phyloP scores from a whole-genome alignment of 257 asterid genomes.

The Forsythia viridissima region DNA sequence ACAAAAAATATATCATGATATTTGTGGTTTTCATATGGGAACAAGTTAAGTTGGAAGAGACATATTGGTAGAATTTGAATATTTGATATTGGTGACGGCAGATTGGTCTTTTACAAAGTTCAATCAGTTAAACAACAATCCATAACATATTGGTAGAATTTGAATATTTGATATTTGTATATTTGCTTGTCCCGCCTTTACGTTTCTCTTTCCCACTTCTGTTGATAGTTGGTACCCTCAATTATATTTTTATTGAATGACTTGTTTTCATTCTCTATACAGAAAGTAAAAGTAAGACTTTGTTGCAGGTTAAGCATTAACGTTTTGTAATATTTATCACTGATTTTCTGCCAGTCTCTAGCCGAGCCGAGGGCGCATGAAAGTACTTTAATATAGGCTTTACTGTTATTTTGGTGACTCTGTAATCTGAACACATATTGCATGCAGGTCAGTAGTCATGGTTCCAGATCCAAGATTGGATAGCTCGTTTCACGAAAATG shows the following conservation, averaged over 20 bases:
- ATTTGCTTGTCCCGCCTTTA: not conserved
- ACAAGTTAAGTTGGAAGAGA: not conserved
- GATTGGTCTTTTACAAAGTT: not conserved
- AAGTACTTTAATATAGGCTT: not conserved
- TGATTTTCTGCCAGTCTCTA: not conserved
- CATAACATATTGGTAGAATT: not conserved
- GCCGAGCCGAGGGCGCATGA: too few relatives aligned
- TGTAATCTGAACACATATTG: slow-evolving; percentile 11
- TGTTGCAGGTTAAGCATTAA: not conserved
- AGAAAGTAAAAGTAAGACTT: not conserved
- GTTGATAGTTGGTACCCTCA: not conserved
- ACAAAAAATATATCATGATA: not conserved
- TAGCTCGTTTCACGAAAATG: slow-evolving; percentile 55
- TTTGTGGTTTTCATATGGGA: slow-evolving; percentile 2
- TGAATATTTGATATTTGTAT: too few relatives aligned
- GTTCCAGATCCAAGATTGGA: slow-evolving; percentile 94
- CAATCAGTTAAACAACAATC: not conserved
- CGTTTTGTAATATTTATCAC: not conserved
- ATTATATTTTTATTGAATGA: not conserved
- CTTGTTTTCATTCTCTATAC: not conserved
- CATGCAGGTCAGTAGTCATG: slow-evolving; percentile 87
- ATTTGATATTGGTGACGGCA: not conserved
- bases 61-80: not conserved
- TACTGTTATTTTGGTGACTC: slow-evolving; percentile 8
- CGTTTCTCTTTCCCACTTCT: not conserved